Base-by-base conservation (phyloP, 306 rosid genomes). In the Prunus kanzakura region DNA sequence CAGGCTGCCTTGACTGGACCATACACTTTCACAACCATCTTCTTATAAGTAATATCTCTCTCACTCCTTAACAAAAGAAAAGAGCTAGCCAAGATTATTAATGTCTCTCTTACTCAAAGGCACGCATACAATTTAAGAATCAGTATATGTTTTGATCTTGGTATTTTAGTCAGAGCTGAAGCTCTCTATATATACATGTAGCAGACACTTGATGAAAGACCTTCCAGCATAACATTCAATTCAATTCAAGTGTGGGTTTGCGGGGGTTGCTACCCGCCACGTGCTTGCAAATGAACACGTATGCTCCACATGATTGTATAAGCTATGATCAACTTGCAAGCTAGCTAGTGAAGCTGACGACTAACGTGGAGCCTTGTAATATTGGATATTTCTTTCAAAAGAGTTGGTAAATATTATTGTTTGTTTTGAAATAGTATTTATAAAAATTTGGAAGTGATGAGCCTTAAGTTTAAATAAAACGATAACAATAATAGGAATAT, bases 11-110 rank as follows among this genome's bases (percentile, higher is more conserved):
- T 60, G 1, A 52, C 10, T 35, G 84, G 30, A 15, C 89, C 91
- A 50, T 84, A 88, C 0, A 92, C 92, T 79, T 88, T 92, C 71
- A 90, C 88, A 7, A 61, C 93, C 97, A 88, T 92, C 72, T 79
- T 60, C 6, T 56, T 20, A 11, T 56, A 9, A 9, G 3, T 49
- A 15, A 49, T 49, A 49, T 11, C 14, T 49, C 54, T 13, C 15
- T 49, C 54, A 49, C 54, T 38, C 43, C 43, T 38, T 38, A 38
- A 38, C 43, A 38, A 52, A 16, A 15, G 23, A 25, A 52, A 52
- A 52, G 57, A 4, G 29, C 6, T 18, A 8, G 69, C 15, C 6
- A 29, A 20, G 11, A 35, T 15, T 64, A 32, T 52, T 16, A n/a
- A 38, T 38, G 43, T 38, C 43, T 38, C 43, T 38, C 43, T 38